Percentiles rank a stretch among this genome's conserved stretches.
Evolutionary conservation across 495 filamentous ascomycete species (phyloP).

Genomic region (Glonium stellatum): DNA sequence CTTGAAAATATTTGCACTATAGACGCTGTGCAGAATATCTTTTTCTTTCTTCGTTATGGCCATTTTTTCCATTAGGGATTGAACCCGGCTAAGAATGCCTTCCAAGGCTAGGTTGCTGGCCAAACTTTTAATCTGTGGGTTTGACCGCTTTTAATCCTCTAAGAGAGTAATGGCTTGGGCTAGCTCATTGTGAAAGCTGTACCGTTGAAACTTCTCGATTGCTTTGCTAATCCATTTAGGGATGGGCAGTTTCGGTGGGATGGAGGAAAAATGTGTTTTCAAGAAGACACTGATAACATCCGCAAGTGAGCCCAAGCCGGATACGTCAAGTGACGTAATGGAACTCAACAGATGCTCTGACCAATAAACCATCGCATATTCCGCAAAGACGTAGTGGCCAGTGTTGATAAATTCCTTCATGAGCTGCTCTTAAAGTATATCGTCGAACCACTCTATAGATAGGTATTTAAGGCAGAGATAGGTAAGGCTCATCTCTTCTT

Average conservation of each 20-base stretch:
- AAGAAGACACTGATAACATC: neutral
- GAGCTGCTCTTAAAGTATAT: neutral
- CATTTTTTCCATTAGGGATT: neutral
- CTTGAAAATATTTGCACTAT: neutral
- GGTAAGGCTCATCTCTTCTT: slow-evolving; percentile 5
- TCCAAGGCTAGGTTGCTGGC: neutral
- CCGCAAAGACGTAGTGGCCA: slow-evolving; percentile 8
- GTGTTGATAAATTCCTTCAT: slow-evolving; percentile 1
- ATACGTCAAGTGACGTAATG: neutral
- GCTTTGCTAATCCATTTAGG: neutral
- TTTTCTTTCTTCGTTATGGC: neutral
- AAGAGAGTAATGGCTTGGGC: neutral
- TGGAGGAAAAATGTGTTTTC: neutral
- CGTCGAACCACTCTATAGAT: neutral
- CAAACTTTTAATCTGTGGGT: neutral
- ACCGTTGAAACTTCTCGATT: neutral
- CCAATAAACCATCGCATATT: slow-evolving; percentile 4
- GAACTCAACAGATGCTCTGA: neutral
- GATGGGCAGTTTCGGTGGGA: neutral
- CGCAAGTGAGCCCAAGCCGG: neutral
- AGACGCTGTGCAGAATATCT: neutral
- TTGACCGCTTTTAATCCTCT: neutral
- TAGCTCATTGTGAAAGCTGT: neutral
- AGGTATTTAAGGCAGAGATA: slow-evolving; percentile 8
- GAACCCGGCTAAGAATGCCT: neutral